Percentiles rank a stretch among this genome's conserved stretches.
Evolutionary conservation across 768 basidiomycete genomes (phyloP).

Genomic region (Collybia sp.): DNA sequence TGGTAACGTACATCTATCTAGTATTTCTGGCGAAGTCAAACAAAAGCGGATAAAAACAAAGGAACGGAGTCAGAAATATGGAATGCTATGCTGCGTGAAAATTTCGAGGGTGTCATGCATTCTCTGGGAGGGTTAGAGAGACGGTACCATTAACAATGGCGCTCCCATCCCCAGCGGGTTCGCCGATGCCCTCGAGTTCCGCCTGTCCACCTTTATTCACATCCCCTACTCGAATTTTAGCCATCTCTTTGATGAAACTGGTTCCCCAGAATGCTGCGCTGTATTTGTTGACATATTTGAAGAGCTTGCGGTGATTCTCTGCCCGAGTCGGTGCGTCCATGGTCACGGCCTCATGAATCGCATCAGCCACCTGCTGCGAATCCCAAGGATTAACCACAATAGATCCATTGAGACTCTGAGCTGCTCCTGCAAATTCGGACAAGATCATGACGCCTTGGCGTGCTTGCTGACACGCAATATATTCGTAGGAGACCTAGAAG

Average conservation of each 20-base stretch:
- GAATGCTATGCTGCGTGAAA: too few relatives aligned
- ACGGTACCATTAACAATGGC: constrained; percentile 33
- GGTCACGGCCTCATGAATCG: constrained; percentile 93
- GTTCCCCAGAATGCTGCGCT: constrained; percentile 91
- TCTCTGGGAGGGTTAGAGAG: constrained; percentile 12
- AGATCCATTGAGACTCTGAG: constrained; percentile 91
- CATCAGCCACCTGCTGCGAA: constrained; percentile 95
- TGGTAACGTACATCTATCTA: not conserved
- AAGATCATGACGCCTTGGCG: constrained; percentile 96
- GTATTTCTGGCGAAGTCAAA: not conserved
- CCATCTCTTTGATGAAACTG: constrained; percentile 85
- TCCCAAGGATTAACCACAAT: constrained; percentile 99
- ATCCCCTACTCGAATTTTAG: constrained; percentile 41
- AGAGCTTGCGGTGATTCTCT: constrained; percentile 92
- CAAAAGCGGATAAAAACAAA: not conserved
- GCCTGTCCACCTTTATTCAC: constrained; percentile 18
- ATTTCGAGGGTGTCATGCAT: too few relatives aligned
- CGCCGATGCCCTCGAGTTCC: constrained; percentile 16
- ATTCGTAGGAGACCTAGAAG: constrained; percentile 94
- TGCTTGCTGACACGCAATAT: constrained; percentile 91
- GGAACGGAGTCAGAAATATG: too few relatives aligned
- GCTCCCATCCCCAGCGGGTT: constrained; percentile 21
- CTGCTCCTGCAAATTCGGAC: constrained; percentile 97
- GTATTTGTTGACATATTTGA: constrained; percentile 95
- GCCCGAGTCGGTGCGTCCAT: constrained; percentile 81